A percentile compares a stretch with the other conserved stretches of the same genome.
Evolutionary conservation across 352 stramenopile species (phyloP).

Genomic region (Pythium volutum): DNA sequence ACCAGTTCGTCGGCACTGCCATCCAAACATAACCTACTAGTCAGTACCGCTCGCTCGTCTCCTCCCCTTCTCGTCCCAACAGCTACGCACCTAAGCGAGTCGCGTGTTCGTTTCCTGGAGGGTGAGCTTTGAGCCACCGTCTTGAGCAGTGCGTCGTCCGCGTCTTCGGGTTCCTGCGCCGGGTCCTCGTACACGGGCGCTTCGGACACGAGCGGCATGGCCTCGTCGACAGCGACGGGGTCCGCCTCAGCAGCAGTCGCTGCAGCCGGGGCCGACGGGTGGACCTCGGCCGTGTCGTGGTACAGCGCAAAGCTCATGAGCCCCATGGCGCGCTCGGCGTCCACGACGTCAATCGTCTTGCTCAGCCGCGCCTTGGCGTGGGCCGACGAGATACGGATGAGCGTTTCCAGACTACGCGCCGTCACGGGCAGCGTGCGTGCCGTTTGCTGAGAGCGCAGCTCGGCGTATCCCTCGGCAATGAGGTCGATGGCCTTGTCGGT

Average conservation of each 20-base stretch:
- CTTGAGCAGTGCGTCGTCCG: slow-evolving; percentile 16
- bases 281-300: slow-evolving; percentile 85
- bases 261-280: slow-evolving; percentile 16
- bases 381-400: slow-evolving; percentile 98
- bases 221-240: slow-evolving; percentile 14
- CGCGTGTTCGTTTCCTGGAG: slow-evolving; percentile 66
- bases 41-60: not conserved
- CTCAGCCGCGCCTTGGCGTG: slow-evolving; percentile 96
- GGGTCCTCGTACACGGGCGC: slow-evolving; percentile 19
- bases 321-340: slow-evolving; percentile 91
- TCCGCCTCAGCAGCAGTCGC: not conserved
- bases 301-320: slow-evolving; percentile 99
- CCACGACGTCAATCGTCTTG: slow-evolving; percentile 77
- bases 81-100: slow-evolving; percentile 52
- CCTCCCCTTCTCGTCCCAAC: not conserved
- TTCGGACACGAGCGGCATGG: slow-evolving; percentile 7
- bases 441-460: slow-evolving; percentile 96
- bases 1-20: slow-evolving; percentile 51
- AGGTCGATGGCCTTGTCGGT: slow-evolving; percentile 88
- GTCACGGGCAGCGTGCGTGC: slow-evolving; percentile 94
- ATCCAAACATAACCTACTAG: not conserved
- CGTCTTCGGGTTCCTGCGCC: slow-evolving; percentile 19
- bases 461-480: slow-evolving; percentile 96
- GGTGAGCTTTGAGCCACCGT: slow-evolving; percentile 18
- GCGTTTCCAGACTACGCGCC: slow-evolving; percentile 97